Evolutionary conservation across 2,329 filamentous ascomycete genomes (phyloP), one percentile per base, ranked within the genome.

Genomic region (Sporothrix sp.): DNA sequence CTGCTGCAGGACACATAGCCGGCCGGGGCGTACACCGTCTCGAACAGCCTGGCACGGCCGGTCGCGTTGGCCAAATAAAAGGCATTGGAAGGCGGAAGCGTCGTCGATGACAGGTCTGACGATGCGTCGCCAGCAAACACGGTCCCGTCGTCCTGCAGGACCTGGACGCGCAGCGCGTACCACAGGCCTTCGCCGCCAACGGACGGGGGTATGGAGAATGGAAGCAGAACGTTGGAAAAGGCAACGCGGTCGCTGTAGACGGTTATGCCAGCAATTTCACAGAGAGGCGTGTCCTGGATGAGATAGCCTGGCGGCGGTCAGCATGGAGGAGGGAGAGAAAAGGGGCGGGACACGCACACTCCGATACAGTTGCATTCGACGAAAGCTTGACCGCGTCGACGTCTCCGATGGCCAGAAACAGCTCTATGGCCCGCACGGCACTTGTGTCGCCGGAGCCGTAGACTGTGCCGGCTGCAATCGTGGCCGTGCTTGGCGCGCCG

Each of bases 31-130:
- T 37, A 13, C 18, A 46, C 42, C 8, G 27, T 16, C n/a, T 16
- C 25, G 37, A 52, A 52, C 10, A 52, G 50, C 23, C 43, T 14
- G 43, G 16, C 18, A 37, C 50, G 50, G 16, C 36, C 50, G 2
- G 37, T 36, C 0, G 36, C 9, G 36, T 43, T 42, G 27, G 16
- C 20, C 20, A 52, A 9, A 6, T 20, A 8, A 18, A 52, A 52
- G 6, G 25, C 35, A 35, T 47, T 43, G 18, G 43, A 48, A 3
- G 32, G 16, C 16, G 28, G 28, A n/a, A 23, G 28, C 11, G 40
- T 3, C 25, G 27, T 14, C 20, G 44, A 11, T 7, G 30, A 16
- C 3, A n/a, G 7, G 10, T 1, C 11, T 7, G 30, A n/a, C 16
- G 40, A 33, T 6, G 28, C n/a, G n/a, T 7, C 16, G 7, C 4